phyloP scores from a whole-genome alignment of 2,329 filamentous ascomycete genomes.

The Hypoxylon sp. region DNA sequence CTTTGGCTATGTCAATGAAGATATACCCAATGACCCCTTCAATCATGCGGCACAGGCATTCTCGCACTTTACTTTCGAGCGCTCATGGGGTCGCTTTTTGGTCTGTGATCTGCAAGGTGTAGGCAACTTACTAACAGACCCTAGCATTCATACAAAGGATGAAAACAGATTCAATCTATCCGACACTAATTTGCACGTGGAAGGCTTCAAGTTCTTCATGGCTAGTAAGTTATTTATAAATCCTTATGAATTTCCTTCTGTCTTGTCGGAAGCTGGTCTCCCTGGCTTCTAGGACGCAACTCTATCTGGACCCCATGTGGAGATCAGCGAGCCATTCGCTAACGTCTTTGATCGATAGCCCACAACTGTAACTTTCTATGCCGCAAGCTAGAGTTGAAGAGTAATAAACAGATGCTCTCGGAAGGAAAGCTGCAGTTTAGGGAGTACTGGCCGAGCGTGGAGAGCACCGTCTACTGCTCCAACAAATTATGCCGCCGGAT shows the following conservation, averaged over 20 bases:
- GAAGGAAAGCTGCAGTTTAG: constrained; percentile 51
- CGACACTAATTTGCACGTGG: neutral
- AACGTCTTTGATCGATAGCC: too few relatives aligned
- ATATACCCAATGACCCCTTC: constrained; percentile 46
- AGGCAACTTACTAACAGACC: constrained; percentile 56
- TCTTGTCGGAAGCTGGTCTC: too few relatives aligned
- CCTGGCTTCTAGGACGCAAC: too few relatives aligned
- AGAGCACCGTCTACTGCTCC: constrained; percentile 56
- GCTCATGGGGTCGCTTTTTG: constrained; percentile 55
- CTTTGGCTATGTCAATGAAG: constrained; percentile 53
- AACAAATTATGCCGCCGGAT: constrained; percentile 60
- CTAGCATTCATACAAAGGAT: constrained; percentile 57
- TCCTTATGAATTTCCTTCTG: too few relatives aligned
- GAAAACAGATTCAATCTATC: constrained; percentile 28
- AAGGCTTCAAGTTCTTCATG: constrained; percentile 10
- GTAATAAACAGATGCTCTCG: constrained; percentile 42
- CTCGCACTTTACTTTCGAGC: constrained; percentile 61
- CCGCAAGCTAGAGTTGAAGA: constrained; percentile 1
- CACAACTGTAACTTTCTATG: constrained; percentile 7
- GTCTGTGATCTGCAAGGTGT: constrained; percentile 55
- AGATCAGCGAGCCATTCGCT: too few relatives aligned
- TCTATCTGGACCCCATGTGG: too few relatives aligned
- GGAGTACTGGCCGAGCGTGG: constrained; percentile 53
- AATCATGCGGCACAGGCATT: constrained; percentile 58
- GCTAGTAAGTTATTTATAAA: too few relatives aligned